phyloP scores from a whole-genome alignment of 768 basidiomycete genomes.

The Auriculariales sp. region DNA sequence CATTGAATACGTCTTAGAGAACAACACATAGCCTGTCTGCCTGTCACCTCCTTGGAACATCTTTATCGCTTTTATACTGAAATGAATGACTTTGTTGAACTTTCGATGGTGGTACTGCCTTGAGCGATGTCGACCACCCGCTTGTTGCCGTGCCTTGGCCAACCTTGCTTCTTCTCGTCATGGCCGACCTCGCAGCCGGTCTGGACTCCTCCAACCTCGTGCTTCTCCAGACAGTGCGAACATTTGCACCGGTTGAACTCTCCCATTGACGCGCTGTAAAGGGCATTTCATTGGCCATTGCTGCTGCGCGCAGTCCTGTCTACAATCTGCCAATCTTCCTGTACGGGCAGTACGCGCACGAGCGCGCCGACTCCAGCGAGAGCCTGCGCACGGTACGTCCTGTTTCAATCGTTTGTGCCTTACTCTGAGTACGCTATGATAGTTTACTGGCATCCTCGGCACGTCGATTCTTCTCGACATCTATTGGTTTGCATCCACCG shows the following conservation, averaged over 20 bases:
- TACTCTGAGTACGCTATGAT: not conserved
- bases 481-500: conserved; percentile 33
- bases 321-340: conserved; percentile 80
- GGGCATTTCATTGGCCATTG: conserved; percentile 45
- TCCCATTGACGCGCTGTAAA: conserved; percentile 14
- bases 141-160: too few relatives aligned
- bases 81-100: too few relatives aligned
- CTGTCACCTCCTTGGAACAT: too few relatives aligned
- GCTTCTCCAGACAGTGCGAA: conserved; percentile 43
- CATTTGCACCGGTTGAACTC: not conserved
- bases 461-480: conserved; percentile 54
- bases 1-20: too few relatives aligned
- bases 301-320: conserved; percentile 38
- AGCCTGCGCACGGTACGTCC: conserved; percentile 48
- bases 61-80: too few relatives aligned
- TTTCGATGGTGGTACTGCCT: too few relatives aligned
- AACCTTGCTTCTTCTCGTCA: too few relatives aligned
- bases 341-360: conserved; percentile 62
- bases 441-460: conserved; percentile 56
- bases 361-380: conserved; percentile 46
- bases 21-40: too few relatives aligned
- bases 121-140: too few relatives aligned
- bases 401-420: not conserved
- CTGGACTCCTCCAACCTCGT: conserved; percentile 63
- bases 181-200: conserved; percentile 53